These are phyloP conservation scores for Fusarium kyushuense DNA, from an alignment of 2,329 filamentous ascomycete genomes.

Conservation along the genomic window DNA sequence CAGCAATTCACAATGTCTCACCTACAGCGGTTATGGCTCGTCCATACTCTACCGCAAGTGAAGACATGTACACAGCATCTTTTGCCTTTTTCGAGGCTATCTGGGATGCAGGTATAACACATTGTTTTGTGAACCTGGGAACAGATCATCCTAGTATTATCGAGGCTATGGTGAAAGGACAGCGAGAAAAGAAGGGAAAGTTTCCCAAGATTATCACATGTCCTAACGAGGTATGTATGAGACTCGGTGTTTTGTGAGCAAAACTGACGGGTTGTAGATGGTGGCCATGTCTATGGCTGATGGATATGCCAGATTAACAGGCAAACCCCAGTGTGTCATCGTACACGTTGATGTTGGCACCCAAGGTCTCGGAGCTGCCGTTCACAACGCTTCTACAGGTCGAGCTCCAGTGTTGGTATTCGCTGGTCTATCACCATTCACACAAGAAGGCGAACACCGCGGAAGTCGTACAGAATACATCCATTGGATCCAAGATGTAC, in stretches of 20 bases:
- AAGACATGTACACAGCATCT: constrained; percentile 76
- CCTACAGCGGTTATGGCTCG: constrained; percentile 30
- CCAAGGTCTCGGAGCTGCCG: constrained; percentile 79
- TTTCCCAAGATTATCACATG: constrained; percentile 83
- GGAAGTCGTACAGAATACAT: constrained; percentile 86
- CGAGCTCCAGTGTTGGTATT: constrained; percentile 82
- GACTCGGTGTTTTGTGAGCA: accelerated
- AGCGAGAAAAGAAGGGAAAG: constrained; percentile 71
- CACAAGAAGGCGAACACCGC: constrained; percentile 80
- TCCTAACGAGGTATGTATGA: constrained; percentile 74
- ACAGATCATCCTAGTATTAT: constrained; percentile 81
- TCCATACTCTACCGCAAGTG: constrained; percentile 44
- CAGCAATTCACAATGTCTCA: constrained; percentile 23
- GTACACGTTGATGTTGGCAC: constrained; percentile 87
- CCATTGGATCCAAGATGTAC: constrained; percentile 88
- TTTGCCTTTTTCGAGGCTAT: constrained; percentile 86
- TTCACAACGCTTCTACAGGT: constrained; percentile 83
- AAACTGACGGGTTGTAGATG: constrained; percentile 66
- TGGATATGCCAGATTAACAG: constrained; percentile 79
- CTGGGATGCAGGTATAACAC: constrained; percentile 74
- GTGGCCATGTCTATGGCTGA: constrained; percentile 88
- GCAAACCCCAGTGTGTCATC: constrained; percentile 80
- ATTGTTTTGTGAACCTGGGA: constrained; percentile 75
- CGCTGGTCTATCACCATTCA: constrained; percentile 81
- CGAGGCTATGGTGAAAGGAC: constrained; percentile 82